Base-by-base conservation (phyloP, 2,329 filamentous ascomycete genomes). In the Coleophoma crateriformis region DNA sequence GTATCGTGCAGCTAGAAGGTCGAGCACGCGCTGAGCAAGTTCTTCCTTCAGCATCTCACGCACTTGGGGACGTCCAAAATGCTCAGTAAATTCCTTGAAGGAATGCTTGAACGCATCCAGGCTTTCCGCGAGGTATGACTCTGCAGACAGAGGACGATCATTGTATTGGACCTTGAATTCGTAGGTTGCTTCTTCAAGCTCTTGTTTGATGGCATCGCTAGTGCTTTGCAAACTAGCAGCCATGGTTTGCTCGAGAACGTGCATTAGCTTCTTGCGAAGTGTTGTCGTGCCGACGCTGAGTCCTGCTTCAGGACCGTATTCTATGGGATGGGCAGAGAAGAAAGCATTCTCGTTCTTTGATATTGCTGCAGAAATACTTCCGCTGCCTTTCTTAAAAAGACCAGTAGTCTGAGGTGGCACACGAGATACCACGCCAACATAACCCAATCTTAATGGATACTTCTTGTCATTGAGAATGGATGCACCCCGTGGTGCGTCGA, bases 101-200 rank as follows among this genome's bases (percentile, higher is more conserved):
- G 90, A 89, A 68, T 97, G 95, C 70, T 99, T 99, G 78, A 99
- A 97, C 17, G 86, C 85, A 67, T 99, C 94, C 3, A 99, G 74
- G 58, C 88, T 95, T 67, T 97, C 94, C 2, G 94, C 94, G 37
- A 99, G 79, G 65, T 99, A 99, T 4, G 92, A 96, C 66, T 99
- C 94, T 2, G 94, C 94, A 46, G 90, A 96, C 34, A 99, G 75
- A 1, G 92, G 90, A 7, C 94, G 84, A 66, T 99, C 94, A 63
- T 99, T 99, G 71, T 99, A 99, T 67, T 99, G 95, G 5, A 99
- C 94, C 67, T 99, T 99, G 77, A 96, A 99, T 68, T 99, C 92
- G 64, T 99, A 99, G 0, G 89, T 92, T 3, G 94, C 91, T 69
- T 99, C 94, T 62, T 96, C 92, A 0, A 99, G 81, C 67, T 99